These are phyloP conservation scores for Actinomortierella ambigua DNA, from an alignment of 371 early-diverging fungal genomes.

Conservation along the genomic window DNA sequence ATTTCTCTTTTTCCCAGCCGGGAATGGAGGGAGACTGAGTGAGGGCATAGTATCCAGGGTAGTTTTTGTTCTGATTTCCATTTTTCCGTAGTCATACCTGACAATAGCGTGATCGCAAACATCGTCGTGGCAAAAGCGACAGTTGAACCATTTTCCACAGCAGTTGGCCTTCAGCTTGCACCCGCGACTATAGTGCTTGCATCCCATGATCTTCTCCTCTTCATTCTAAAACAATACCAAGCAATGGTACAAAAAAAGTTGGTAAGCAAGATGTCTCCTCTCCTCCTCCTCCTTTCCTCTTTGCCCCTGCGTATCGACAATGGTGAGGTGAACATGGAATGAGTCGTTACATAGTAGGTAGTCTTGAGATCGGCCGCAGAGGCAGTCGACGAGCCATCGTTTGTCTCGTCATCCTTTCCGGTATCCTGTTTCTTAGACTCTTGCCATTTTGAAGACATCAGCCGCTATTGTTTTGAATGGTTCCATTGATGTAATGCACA, in stretches of 20 bases:
- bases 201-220: conserved; percentile 68
- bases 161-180: conserved; percentile 91
- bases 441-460: conserved; percentile 56
- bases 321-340: not conserved
- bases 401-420: conserved; percentile 20
- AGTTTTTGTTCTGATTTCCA: not conserved
- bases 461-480: conserved; percentile 48
- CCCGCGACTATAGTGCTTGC: conserved; percentile 93
- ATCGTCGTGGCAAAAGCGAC: conserved; percentile 98
- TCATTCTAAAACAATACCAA: conserved; percentile 49
- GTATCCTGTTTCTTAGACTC: conserved; percentile 7
- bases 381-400: conserved; percentile 45
- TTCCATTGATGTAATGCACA: not conserved
- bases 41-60: not conserved
- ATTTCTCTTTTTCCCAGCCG: not conserved
- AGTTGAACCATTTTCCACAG: conserved; percentile 88
- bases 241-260: not conserved
- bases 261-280: not conserved
- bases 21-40: not conserved
- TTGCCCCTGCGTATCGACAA: not conserved
- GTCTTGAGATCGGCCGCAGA: conserved; percentile 51
- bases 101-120: conserved; percentile 84
- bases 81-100: conserved; percentile 55
- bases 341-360: conserved; percentile 57
- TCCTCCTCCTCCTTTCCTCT: too few species aligned